Base-by-base conservation (phyloP, 352 stramenopile species). In the Thraustotheca clavata region DNA sequence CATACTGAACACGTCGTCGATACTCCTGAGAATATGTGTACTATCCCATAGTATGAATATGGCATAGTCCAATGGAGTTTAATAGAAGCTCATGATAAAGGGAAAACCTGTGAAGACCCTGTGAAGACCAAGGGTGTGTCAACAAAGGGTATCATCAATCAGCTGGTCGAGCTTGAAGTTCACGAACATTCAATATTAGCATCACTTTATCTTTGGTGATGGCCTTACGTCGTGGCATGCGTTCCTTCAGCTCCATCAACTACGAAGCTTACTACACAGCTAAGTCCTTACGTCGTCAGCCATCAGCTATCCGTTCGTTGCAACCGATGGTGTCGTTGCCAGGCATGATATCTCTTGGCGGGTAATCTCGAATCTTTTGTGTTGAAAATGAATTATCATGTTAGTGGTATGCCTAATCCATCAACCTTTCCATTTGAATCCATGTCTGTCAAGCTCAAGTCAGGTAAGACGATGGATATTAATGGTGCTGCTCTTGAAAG, bases 331-430 rank as follows among this genome's bases (percentile, higher is more conserved):
- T 83, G 12, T 59, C 55, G 36, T 41, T 67, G 22, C 62, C 71
- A 20, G 74, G 74, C 14, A 78, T 85, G 67, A 79, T 85, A 22
- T 79, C 69, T 22, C 67, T 85, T 9, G 76, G 76, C 34, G 76
- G 76, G 60, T 68, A 49, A 5, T 31, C 61, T 3, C 9, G n/a
- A 14, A n/a, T 61, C 9, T 18, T 34, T 46, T 62, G 8, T n/a
- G 27, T 14, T 67, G 9, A 9, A 24, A 7, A 16, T 29, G 1
- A 20, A 4, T 26, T 16, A 20, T 16, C 49, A 7, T 46, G 9
- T 3, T 62, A 68, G 60, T 29, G 76, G 76, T 27, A 80, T 85
- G 72, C 76, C 76, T 31, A 85, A 85, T 60, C 31, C 68, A n/a
- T 47, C 60, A 11, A 80, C 69, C 20, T 86, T 86, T 67, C 76